A percentile compares a stretch with the other conserved stretches of the same genome.
phyloP scores from a whole-genome alignment of 768 basidiomycete genomes.

The Leccinum longicurvipes region DNA sequence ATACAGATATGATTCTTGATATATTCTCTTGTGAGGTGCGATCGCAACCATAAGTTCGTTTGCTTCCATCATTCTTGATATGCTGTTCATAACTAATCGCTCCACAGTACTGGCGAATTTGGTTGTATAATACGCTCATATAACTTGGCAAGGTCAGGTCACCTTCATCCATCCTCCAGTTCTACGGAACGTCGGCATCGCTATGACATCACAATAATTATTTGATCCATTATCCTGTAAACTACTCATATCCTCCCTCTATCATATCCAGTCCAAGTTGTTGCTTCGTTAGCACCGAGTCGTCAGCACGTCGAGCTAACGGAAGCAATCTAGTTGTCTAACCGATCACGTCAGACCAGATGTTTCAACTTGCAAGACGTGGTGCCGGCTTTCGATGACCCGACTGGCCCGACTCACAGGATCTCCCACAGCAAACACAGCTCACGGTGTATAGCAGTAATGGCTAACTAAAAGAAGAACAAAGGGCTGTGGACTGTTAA shows the following conservation, averaged over 20 bases:
- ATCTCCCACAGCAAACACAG: conserved; percentile 18
- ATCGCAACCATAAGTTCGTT: neutral
- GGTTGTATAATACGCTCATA: neutral
- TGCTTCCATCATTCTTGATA: neutral
- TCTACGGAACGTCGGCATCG: neutral
- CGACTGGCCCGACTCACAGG: conserved; percentile 9
- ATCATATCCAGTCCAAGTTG: neutral
- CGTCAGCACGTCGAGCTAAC: neutral
- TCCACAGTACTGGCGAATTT: conserved; percentile 5
- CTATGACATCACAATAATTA: neutral
- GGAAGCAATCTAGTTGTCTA: neutral
- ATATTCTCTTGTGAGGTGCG: neutral
- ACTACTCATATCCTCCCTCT: neutral
- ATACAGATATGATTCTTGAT: neutral
- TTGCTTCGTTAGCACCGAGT: neutral
- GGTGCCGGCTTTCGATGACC: neutral
- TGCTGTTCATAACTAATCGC: neutral
- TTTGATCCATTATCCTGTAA: neutral
- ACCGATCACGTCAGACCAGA: neutral
- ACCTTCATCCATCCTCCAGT: too few species aligned
- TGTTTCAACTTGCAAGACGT: neutral
- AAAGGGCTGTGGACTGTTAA: neutral
- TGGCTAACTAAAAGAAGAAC: neutral
- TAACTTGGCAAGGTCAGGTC: too few species aligned
- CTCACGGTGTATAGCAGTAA: conserved; percentile 19